Conservation (phyloP, 805 yeast genomes). For the Saturnispora besseyi region DNA sequence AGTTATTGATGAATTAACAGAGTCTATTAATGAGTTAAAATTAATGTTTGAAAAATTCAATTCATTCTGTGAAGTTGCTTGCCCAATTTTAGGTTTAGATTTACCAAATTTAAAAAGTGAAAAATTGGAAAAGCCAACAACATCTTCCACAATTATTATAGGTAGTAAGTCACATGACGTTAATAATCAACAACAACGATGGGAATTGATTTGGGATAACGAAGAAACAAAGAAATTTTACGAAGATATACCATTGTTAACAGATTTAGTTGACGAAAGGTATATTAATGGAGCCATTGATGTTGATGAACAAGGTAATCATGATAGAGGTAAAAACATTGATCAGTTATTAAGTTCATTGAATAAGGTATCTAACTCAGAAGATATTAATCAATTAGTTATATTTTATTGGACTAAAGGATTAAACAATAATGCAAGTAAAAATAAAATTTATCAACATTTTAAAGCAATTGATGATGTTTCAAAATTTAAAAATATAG, state of each 20-base stretch:
- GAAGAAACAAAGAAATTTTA: constrained; percentile 60
- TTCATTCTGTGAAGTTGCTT: constrained; percentile 33
- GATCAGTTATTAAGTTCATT: constrained; percentile 10
- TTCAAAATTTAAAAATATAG: constrained; percentile 40
- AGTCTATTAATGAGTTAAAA: constrained; percentile 22
- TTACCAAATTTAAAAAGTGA: constrained; percentile 29
- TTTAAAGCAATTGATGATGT: constrained; percentile 42
- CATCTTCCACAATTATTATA: constrained; percentile 17
- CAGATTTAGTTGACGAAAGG: constrained; percentile 27
- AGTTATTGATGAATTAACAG: constrained; percentile 30
- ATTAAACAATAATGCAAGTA: constrained; percentile 66
- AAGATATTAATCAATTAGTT: constrained; percentile 42
- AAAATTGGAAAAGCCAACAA: constrained; percentile 19
- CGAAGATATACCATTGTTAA: constrained; percentile 40
- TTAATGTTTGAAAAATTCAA: constrained; percentile 34
- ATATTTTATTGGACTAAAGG: constrained; percentile 38
- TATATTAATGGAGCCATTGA: constrained; percentile 9
- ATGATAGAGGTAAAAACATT: constrained; percentile 2
- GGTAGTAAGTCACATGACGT: neutral
- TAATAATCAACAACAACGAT: neutral
- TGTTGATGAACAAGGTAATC: neutral
- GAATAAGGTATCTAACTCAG: constrained; percentile 34
- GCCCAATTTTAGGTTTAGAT: constrained; percentile 32
- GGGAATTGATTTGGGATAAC: constrained; percentile 47
- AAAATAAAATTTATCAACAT: constrained; percentile 47